Base-by-base conservation (phyloP, 805 yeast species). In the Wickerhamomyces silvicola region DNA sequence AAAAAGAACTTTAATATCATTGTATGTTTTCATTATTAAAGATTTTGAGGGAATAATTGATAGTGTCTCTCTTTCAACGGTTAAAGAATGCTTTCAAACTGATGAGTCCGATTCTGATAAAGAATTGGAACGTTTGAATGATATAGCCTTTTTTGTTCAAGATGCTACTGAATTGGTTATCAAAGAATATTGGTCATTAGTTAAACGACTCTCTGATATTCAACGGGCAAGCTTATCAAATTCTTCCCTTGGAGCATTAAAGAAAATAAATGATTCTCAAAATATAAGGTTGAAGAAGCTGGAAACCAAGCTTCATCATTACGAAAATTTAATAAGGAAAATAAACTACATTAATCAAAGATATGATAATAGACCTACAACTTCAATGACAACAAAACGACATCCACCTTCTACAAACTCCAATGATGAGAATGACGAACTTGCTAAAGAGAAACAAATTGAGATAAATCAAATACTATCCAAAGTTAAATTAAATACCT, bases 31-130 rank as follows among this genome's bases (percentile, higher is more conserved):
- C 11, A 18, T 42, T 10, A 16, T 44, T 3, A 25, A 29, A 17
- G 35, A 35, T 7, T 34, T 46, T 17, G 43, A 39, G 11, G 45
- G 44, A 2, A 33, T 46, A 5, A 42, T 46, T 18, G 50, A 46
- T 20, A 32, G 28, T 1, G 22, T 10, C 0, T 46, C 50, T 4
- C 24, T 46, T 9, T n/a, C 25, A 4, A 28, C 31, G 5, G 36
- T 42, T 6, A 36, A 31, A 10, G 38, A 38, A 4, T 33, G 35
- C 5, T 32, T 45, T 12, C 24, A 23, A 10, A 18, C 13, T 13
- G 10, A 18, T 4, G 34, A 23, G 3, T 16, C 22, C 3, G 30
- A 27, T 24, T 34, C 27, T 10, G 39, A 42, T 2, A 30, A 31
- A 7, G 30, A 28, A 9, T 17, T 31, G 10, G 35, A 30, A 10